These are phyloP conservation scores for Atalantia buxifolia DNA, from an alignment of 345 rosid species.

Conservation along the genomic window DNA sequence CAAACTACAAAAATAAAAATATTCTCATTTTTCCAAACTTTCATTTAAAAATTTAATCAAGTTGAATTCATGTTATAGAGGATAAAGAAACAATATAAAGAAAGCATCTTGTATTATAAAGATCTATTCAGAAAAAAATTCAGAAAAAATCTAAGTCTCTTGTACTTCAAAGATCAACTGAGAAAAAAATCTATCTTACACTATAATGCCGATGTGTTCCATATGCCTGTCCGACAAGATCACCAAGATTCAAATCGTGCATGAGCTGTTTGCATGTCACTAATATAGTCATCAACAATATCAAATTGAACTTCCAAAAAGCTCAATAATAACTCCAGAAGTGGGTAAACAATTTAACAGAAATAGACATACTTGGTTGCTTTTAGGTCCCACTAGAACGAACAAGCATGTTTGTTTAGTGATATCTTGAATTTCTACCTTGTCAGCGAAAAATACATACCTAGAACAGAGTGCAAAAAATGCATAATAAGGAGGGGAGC, in stretches of 20 bases:
- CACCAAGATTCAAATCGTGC: constrained; percentile 61
- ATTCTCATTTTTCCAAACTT: background rate
- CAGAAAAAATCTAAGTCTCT: too few species aligned
- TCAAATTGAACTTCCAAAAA: constrained; percentile 14
- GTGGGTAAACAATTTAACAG: constrained; percentile 3
- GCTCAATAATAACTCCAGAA: constrained; percentile 8
- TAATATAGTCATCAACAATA: constrained; percentile 12
- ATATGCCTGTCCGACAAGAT: constrained; percentile 75
- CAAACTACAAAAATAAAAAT: background rate
- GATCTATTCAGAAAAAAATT: background rate
- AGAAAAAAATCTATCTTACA: constrained; percentile 41
- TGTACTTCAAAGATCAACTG: background rate
- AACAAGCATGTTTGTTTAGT: constrained; percentile 79
- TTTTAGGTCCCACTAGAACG: constrained; percentile 63
- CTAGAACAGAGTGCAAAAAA: constrained; percentile 28
- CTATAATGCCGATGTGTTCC: constrained; percentile 76
- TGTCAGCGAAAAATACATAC: constrained; percentile 84
- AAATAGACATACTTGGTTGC: constrained; percentile 50
- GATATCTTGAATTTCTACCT: constrained; percentile 78
- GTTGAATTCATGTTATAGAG: background rate
- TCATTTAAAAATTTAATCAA: background rate
- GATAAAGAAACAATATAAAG: background rate
- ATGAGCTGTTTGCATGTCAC: constrained; percentile 49
- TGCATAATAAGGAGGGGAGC: background rate
- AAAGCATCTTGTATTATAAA: background rate